Evolutionary conservation across 1,139 yeast genomes (phyloP).

Genomic region (Yamadazyma blattariae): DNA sequence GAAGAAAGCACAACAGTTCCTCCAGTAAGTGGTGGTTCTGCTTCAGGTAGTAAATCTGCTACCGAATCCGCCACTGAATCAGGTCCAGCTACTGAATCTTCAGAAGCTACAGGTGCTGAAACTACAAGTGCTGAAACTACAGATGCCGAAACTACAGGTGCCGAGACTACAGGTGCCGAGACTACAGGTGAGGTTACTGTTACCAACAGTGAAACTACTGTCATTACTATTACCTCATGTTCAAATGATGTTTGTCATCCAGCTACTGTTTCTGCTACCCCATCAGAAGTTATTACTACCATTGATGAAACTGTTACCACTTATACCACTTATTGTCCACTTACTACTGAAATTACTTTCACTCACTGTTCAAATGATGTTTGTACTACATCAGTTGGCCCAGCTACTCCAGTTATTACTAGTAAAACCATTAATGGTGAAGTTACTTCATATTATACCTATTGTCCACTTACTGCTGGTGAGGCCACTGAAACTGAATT

Average conservation of each 20-base stretch:
- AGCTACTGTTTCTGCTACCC: slow-evolving; percentile 29
- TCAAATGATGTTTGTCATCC: slow-evolving; percentile 29
- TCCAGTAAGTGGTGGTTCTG: no score
- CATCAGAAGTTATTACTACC: slow-evolving; percentile 8
- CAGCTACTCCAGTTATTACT: slow-evolving; percentile 20
- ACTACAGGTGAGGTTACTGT: slow-evolving; percentile 20
- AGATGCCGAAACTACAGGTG: slow-evolving; percentile 24
- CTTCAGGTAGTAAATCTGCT: no score
- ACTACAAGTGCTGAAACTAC: slow-evolving; percentile 30
- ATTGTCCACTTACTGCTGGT: slow-evolving; percentile 25
- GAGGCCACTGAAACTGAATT: slow-evolving; percentile 21
- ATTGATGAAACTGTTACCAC: slow-evolving; percentile 30
- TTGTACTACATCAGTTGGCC: slow-evolving; percentile 47
- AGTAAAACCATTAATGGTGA: slow-evolving; percentile 21
- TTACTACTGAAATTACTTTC: slow-evolving; percentile 32
- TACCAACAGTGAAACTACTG: slow-evolving; percentile 4
- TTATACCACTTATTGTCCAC: slow-evolving; percentile 43
- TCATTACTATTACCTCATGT: slow-evolving; percentile 47
- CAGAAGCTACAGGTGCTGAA: slow-evolving; percentile 9
- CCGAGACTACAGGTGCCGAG: slow-evolving; percentile 1
- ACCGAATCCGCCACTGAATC: slow-evolving; percentile 3
- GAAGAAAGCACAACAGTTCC: no score
- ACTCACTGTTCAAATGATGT: slow-evolving; percentile 43
- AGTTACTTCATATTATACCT: slow-evolving; percentile 31
- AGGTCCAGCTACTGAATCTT: slow-evolving; percentile 10